Conservation (phyloP, 2,329 filamentous ascomycete species). For the Sclerotinia trifoliorum region DNA sequence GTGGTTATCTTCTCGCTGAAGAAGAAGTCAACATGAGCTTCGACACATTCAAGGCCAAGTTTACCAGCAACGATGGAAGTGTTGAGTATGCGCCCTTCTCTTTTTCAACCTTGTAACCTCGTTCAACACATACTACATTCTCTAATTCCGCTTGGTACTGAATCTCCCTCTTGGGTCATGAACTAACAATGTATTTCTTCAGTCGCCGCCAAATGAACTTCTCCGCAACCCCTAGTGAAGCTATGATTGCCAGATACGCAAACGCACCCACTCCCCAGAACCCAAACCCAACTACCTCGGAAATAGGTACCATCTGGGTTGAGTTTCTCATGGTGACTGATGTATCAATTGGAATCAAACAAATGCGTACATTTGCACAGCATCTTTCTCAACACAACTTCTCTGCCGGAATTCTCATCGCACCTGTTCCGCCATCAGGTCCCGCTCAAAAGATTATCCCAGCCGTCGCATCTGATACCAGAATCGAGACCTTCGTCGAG, state of each 20-base stretch:
- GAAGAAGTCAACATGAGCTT: constrained; percentile 85
- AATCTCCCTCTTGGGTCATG: neutral
- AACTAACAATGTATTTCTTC: constrained; percentile 25
- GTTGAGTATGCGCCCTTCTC: constrained; percentile 62
- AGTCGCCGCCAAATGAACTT: constrained; percentile 85
- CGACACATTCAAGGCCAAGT: constrained; percentile 74
- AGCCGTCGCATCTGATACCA: constrained; percentile 70
- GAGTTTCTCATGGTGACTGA: constrained; percentile 74
- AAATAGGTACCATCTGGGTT: constrained; percentile 87
- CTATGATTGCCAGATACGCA: constrained; percentile 83
- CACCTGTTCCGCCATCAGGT: constrained; percentile 75
- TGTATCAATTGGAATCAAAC: constrained; percentile 79
- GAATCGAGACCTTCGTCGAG: constrained; percentile 94
- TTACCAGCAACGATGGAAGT: constrained; percentile 68
- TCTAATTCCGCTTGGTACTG: neutral
- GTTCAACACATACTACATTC: constrained; percentile 22
- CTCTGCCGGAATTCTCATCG: constrained; percentile 89
- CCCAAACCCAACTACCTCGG: constrained; percentile 64
- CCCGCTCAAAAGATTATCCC: constrained; percentile 85
- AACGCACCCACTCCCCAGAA: constrained; percentile 66
- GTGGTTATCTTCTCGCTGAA: constrained; percentile 89
- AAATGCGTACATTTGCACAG: constrained; percentile 86
- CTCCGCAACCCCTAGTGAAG: constrained; percentile 77
- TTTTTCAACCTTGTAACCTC: neutral
- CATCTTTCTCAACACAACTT: constrained; percentile 77